Conservation (phyloP, 768 basidiomycete species). For the Lentinula raphanica region DNA sequence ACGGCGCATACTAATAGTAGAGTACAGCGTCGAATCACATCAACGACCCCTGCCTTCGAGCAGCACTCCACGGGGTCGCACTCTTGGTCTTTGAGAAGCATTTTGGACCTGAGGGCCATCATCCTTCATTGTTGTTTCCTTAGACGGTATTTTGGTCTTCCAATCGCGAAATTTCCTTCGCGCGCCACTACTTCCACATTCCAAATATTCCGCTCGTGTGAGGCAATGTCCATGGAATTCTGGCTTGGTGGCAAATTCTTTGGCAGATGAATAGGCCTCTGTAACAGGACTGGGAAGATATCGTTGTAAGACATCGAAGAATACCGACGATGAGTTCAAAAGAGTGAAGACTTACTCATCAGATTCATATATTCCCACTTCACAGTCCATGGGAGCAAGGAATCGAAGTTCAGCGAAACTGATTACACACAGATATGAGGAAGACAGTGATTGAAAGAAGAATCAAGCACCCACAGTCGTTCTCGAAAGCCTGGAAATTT, state of each 20-base stretch:
- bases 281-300: conserved; percentile 48
- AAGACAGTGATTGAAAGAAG: conserved; percentile 10
- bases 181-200: conserved; percentile 72
- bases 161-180: conserved; percentile 71
- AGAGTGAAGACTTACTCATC: conserved; percentile 52
- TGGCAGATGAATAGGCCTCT: conserved; percentile 59
- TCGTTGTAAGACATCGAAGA: conserved; percentile 1
- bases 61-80: background rate
- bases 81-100: background rate
- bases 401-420: conserved; percentile 58
- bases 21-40: too few relatives aligned
- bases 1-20: too few relatives aligned
- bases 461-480: conserved; percentile 58
- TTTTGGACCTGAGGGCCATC: background rate
- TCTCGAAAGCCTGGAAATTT: conserved; percentile 68
- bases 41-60: background rate
- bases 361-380: conserved; percentile 68
- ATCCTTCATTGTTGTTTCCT: background rate
- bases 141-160: conserved; percentile 24
- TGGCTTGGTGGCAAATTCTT: conserved; percentile 49
- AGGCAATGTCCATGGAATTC: conserved; percentile 51
- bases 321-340: background rate
- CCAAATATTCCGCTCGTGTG: conserved; percentile 79
- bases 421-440: background rate
- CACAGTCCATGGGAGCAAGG: conserved; percentile 77